Conservation (phyloP, 148 eudicot genomes). For the Vaccinium corymbosum region DNA sequence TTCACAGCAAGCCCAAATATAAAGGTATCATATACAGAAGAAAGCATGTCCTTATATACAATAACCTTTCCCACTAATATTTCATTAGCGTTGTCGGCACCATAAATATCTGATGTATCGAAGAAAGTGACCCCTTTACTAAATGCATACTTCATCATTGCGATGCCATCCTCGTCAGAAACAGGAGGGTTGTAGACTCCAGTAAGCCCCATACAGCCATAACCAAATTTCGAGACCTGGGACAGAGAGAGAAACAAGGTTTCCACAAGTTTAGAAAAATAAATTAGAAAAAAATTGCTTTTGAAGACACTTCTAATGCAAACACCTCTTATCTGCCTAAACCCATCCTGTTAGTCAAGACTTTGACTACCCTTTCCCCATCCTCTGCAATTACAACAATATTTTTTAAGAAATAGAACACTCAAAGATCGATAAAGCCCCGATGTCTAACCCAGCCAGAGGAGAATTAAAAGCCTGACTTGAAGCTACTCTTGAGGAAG, state of each 20-base stretch:
- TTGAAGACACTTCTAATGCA: background rate
- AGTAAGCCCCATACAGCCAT: conserved; percentile 58
- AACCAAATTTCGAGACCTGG: conserved; percentile 58
- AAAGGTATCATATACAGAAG: background rate
- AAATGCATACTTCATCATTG: conserved; percentile 56
- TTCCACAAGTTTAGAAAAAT: background rate
- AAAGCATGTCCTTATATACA: background rate
- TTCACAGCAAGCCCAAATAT: background rate
- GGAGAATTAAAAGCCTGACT: background rate
- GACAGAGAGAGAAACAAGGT: background rate
- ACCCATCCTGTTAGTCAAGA: background rate
- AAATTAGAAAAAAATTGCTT: background rate
- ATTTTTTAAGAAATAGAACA: too few relatives aligned
- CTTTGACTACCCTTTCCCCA: background rate
- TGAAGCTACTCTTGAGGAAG: background rate
- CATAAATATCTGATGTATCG: conserved; percentile 72
- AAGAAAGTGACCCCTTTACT: conserved; percentile 60
- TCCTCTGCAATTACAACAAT: background rate
- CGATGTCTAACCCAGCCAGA: background rate
- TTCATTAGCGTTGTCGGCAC: conserved; percentile 49
- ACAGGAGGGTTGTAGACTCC: conserved; percentile 46
- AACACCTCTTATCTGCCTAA: background rate
- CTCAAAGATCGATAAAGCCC: background rate
- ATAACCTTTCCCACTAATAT: conserved; percentile 64
- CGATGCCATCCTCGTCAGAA: conserved; percentile 52